A percentile compares a stretch with the other conserved stretches of the same genome.
These are phyloP conservation scores for Phytophthora rubi DNA, from an alignment of 352 stramenopile species.

Conservation along the genomic window DNA sequence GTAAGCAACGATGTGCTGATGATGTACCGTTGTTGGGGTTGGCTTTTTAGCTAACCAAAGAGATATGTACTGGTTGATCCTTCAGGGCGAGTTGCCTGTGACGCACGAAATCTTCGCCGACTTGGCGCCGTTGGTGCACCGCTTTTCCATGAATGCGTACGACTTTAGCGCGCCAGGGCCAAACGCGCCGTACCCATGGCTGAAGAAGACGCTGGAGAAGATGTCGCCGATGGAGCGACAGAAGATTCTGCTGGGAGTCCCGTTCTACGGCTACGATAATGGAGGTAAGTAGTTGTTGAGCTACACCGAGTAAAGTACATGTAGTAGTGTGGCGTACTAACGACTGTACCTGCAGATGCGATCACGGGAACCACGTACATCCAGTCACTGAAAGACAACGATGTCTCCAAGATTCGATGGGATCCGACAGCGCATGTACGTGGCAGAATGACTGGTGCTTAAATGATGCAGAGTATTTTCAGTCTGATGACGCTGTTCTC, in stretches of 20 bases:
- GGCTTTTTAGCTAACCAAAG: constrained; percentile 1
- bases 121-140: constrained; percentile 68
- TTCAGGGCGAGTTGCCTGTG: constrained; percentile 57
- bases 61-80: neutral
- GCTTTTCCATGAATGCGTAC: constrained; percentile 87
- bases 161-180: constrained; percentile 68
- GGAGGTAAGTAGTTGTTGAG: constrained; percentile 32
- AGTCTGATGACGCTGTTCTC: constrained; percentile 4
- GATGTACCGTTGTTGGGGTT: neutral
- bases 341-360: constrained; percentile 36
- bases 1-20: constrained; percentile 24
- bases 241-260: constrained; percentile 76
- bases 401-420: constrained; percentile 57
- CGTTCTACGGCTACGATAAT: constrained; percentile 87
- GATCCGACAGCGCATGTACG: constrained; percentile 54
- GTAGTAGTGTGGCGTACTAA: neutral
- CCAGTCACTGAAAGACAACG: constrained; percentile 42
- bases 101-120: constrained; percentile 62
- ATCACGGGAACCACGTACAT: constrained; percentile 55
- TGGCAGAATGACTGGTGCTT: neutral
- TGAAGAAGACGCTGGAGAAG: constrained; percentile 62
- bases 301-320: neutral
- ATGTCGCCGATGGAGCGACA: constrained; percentile 50
- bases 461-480: neutral
- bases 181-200: constrained; percentile 73